Percentiles rank a stretch among this genome's conserved stretches.
These are phyloP conservation scores for Monilinia fructigena DNA, from an alignment of 2,329 filamentous ascomycete species.

Conservation along the genomic window DNA sequence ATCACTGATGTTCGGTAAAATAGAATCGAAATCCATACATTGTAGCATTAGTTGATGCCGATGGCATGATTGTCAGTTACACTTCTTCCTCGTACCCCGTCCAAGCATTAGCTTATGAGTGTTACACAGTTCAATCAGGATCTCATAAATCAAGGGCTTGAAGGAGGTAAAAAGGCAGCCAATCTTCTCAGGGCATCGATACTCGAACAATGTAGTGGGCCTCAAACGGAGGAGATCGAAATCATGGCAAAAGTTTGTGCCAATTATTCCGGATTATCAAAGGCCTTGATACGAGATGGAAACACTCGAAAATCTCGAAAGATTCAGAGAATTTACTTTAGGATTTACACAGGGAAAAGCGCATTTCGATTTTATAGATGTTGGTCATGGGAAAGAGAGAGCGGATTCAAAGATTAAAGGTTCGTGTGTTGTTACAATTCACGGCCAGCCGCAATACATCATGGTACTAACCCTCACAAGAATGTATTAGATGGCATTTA, in stretches of 20 bases:
- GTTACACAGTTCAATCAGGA: conserved; percentile 54
- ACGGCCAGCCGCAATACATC: not conserved
- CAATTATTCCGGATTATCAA: conserved; percentile 52
- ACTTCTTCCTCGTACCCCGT: conserved; percentile 26
- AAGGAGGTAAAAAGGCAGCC: conserved; percentile 43
- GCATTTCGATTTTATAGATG: conserved; percentile 63
- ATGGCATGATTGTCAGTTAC: conserved; percentile 56
- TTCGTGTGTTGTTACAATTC: conserved; percentile 37
- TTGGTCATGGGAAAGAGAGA: conserved; percentile 58
- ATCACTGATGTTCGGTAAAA: conserved; percentile 11
- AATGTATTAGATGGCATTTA: conserved; percentile 54
- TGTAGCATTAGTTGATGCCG: conserved; percentile 60
- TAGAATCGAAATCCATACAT: conserved; percentile 56
- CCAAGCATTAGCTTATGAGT: conserved; percentile 24
- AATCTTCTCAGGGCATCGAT: conserved; percentile 51
- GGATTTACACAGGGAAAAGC: conserved; percentile 60
- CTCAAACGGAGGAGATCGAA: conserved; percentile 48
- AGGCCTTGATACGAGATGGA: conserved; percentile 51
- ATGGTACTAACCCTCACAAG: conserved; percentile 31
- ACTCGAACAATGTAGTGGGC: conserved; percentile 46
- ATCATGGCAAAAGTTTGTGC: conserved; percentile 57
- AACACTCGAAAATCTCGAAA: conserved; percentile 45
- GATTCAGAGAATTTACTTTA: conserved; percentile 55
- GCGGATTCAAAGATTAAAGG: conserved; percentile 61
- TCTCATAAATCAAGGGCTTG: conserved; percentile 53